Evolutionary conservation across 345 rosid genomes (phyloP).

Genomic region (Brassica incana): DNA sequence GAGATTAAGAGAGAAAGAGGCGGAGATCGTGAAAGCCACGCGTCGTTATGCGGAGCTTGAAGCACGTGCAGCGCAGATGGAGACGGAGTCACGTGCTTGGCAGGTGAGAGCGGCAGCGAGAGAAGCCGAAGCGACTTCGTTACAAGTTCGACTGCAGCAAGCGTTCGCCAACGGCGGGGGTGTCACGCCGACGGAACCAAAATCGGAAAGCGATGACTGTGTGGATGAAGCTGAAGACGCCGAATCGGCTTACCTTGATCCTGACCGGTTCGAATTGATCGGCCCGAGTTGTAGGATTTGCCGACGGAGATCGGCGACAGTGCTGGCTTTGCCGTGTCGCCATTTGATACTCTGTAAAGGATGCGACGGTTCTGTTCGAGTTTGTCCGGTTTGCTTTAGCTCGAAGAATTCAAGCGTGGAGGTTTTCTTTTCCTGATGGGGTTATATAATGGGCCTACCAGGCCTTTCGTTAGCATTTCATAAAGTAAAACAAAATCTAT

Average conservation of each 20-base stretch:
- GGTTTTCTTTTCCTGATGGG: neutral
- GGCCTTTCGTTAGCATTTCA: too few species aligned
- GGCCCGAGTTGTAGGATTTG: conserved; percentile 2
- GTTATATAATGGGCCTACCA: too few species aligned
- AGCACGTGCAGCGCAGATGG: conserved; percentile 78
- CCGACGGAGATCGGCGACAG: neutral
- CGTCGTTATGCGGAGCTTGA: conserved; percentile 78
- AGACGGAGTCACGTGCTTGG: conserved; percentile 68
- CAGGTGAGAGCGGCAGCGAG: conserved; percentile 77
- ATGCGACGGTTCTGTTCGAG: neutral
- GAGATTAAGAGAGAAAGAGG: conserved; percentile 69
- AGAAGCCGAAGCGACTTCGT: conserved; percentile 73
- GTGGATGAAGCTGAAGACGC: neutral
- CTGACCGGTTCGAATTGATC: neutral
- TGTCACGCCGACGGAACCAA: neutral
- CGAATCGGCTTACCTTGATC: neutral
- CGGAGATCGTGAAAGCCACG: conserved; percentile 71
- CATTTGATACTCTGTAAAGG: neutral
- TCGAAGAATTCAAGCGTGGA: neutral
- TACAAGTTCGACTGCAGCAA: conserved; percentile 78
- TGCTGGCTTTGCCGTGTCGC: neutral
- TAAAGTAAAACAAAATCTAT: too few species aligned
- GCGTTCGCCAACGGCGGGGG: neutral
- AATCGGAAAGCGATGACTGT: neutral
- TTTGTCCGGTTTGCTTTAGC: neutral